A percentile compares a stretch with the other conserved stretches of the same genome.
Evolutionary conservation across 129 eudicot genomes (phyloP).

Genomic region (Flaveria trinervia): DNA sequence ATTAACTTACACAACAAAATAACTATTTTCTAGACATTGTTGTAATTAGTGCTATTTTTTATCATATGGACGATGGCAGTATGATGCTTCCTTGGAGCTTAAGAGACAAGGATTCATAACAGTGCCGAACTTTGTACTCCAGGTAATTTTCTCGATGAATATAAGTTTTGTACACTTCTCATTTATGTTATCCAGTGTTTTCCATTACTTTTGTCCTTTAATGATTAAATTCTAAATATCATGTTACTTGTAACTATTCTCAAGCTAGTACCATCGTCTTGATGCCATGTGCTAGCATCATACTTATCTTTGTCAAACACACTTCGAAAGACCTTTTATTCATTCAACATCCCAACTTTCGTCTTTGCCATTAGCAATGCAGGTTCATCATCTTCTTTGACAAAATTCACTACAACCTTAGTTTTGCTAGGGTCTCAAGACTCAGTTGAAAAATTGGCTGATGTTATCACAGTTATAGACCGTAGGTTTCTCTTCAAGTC

Average conservation of each 20-base stretch:
- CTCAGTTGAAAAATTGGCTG: too few species aligned
- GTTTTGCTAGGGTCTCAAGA: too few species aligned
- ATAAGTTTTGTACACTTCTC: neutral
- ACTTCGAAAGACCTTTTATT: too few species aligned
- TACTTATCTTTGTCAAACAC: too few species aligned
- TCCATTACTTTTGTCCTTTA: neutral
- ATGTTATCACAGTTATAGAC: too few species aligned
- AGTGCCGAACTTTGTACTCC: conserved; percentile 73
- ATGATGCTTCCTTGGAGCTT: conserved; percentile 94
- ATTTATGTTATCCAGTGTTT: conserved; percentile 10
- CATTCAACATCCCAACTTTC: too few species aligned
- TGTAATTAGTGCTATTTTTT: conserved; percentile 7
- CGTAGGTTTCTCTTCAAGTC: too few species aligned
- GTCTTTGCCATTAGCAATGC: too few species aligned
- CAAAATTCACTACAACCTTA: too few species aligned
- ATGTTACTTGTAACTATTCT: neutral
- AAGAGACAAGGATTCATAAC: conserved; percentile 72
- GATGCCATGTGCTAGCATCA: too few species aligned
- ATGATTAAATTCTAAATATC: neutral
- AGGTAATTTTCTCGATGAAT: conserved; percentile 46
- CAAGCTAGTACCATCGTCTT: neutral
- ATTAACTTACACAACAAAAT: neutral
- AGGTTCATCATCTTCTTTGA: too few species aligned
- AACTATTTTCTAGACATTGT: conserved; percentile 17
- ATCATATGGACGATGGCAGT: conserved; percentile 44